Conservation (phyloP, 1,284 basidiomycete species). For the Cutaneotrichosporon mucoides region DNA sequence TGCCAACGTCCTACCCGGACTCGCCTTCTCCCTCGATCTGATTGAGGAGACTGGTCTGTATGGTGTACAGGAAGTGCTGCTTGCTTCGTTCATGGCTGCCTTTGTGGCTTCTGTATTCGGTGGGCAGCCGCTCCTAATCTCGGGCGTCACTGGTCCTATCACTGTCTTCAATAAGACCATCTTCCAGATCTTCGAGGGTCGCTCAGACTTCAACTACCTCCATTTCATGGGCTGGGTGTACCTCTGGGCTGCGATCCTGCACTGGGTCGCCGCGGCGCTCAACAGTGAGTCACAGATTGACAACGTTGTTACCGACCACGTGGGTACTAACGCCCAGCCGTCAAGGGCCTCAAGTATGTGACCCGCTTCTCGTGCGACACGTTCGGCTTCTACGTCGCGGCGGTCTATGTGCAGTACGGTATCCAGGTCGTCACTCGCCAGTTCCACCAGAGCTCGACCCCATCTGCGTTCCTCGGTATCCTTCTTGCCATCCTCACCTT, state of each 20-base stretch:
- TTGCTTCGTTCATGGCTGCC: slow-evolving; percentile 70
- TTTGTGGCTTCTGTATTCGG: slow-evolving; percentile 87
- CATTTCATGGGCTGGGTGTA: slow-evolving; percentile 90
- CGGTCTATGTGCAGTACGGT: slow-evolving; percentile 75
- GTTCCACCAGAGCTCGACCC: slow-evolving; percentile 54
- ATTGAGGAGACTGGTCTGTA: slow-evolving; percentile 85
- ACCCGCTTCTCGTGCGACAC: slow-evolving; percentile 89
- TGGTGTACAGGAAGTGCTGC: slow-evolving; percentile 77
- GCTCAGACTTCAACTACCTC: slow-evolving; percentile 57
- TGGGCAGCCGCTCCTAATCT: slow-evolving; percentile 87
- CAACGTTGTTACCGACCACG: no score
- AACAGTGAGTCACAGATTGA: slow-evolving; percentile 59
- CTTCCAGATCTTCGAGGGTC: slow-evolving; percentile 64
- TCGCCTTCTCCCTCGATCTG: slow-evolving; percentile 88
- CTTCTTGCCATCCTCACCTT: slow-evolving; percentile 70
- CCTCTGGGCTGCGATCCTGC: slow-evolving; percentile 87
- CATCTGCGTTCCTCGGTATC: slow-evolving; percentile 66
- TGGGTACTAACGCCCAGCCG: slow-evolving; percentile 54
- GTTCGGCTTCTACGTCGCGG: slow-evolving; percentile 75
- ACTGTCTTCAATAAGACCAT: slow-evolving; percentile 90
- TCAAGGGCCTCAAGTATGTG: slow-evolving; percentile 77
- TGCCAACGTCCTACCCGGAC: slow-evolving; percentile 68
- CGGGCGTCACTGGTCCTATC: slow-evolving; percentile 90
- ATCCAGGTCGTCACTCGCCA: slow-evolving; percentile 76
- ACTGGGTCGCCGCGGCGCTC: slow-evolving; percentile 78